Conservation (phyloP, 2,329 filamentous ascomycete species). For the Chaetomiaceae sp. region DNA sequence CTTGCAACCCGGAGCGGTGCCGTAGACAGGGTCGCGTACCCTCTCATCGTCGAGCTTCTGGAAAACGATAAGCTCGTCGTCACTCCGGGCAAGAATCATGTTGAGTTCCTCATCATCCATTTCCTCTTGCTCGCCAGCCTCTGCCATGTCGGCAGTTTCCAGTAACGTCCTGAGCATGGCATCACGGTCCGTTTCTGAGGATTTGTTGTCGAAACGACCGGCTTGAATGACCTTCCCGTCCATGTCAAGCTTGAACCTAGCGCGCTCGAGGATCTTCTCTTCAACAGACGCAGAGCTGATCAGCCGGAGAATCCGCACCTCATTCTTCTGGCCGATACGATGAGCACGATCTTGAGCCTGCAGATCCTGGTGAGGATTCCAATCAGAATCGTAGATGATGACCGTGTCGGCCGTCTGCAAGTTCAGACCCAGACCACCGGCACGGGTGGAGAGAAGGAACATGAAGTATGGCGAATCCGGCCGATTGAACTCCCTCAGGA, state of each 20-base stretch:
- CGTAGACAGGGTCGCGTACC: constrained; percentile 62
- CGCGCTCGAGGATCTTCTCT: constrained; percentile 96
- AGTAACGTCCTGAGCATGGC: constrained; percentile 91
- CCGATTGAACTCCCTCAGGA: constrained; percentile 84
- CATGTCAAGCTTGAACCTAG: constrained; percentile 97
- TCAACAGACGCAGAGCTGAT: constrained; percentile 97
- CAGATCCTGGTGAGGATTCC: constrained; percentile 99
- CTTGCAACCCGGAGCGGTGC: constrained; percentile 59
- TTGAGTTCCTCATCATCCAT: constrained; percentile 99
- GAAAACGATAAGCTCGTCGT: constrained; percentile 74
- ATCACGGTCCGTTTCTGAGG: constrained; percentile 95
- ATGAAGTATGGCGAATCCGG: constrained; percentile 92
- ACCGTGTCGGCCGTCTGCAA: constrained; percentile 97
- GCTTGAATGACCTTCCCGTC: constrained; percentile 99
- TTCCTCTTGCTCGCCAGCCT: constrained; percentile 76
- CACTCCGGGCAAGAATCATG: constrained; percentile 83
- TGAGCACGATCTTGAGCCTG: constrained; percentile 99
- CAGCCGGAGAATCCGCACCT: constrained; percentile 90
- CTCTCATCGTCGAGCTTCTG: constrained; percentile 79
- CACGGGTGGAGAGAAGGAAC: constrained; percentile 96
- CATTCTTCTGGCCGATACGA: constrained; percentile 99
- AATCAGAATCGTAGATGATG: constrained; percentile 99
- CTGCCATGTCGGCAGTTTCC: constrained; percentile 71
- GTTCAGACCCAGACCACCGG: constrained; percentile 95
- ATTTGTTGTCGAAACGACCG: constrained; percentile 99